Percentiles rank a stretch among this genome's conserved stretches.
Evolutionary conservation across 352 stramenopile species (phyloP).

Genomic region (Globisporangium alternatum): DNA sequence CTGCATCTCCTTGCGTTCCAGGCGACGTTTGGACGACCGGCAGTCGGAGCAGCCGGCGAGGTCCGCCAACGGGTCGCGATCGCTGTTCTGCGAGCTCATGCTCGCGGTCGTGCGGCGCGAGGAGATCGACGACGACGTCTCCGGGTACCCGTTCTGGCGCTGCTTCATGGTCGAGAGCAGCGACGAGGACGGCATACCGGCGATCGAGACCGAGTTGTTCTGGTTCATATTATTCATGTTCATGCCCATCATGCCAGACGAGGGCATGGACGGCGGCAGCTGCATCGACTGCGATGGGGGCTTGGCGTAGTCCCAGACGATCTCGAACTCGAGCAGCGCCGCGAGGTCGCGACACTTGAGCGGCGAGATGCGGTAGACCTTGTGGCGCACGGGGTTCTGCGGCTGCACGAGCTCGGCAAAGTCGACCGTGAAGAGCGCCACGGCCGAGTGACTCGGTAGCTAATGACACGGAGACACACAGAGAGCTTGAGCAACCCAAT

Average conservation of each 20-base stretch:
- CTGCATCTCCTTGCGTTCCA: conserved; percentile 73
- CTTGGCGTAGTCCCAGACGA: conserved; percentile 54
- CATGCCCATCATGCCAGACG: not conserved
- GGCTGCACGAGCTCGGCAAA: conserved; percentile 69
- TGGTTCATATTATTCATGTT: conserved; percentile 12
- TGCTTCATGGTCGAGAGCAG: conserved; percentile 32
- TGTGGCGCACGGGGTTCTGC: conserved; percentile 38
- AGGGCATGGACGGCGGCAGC: conserved; percentile 9
- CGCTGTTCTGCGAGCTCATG: conserved; percentile 58
- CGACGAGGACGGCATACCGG: conserved; percentile 37
- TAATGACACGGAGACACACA: conserved; percentile 18
- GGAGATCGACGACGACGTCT: conserved; percentile 32
- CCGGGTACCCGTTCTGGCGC: conserved; percentile 12
- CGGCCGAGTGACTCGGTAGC: conserved; percentile 77
- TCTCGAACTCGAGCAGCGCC: conserved; percentile 70
- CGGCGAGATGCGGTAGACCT: conserved; percentile 59
- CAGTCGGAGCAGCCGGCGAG: conserved; percentile 44
- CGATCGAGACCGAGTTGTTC: conserved; percentile 16
- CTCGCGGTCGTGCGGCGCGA: conserved; percentile 55
- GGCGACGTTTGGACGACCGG: conserved; percentile 46
- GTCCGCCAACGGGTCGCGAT: conserved; percentile 43
- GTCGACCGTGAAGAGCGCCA: conserved; percentile 72
- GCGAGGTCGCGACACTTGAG: conserved; percentile 75
- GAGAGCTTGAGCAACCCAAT: not conserved
- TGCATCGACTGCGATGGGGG: conserved; percentile 12